Evolutionary conservation across 371 early-diverging fungal species (phyloP).

Genomic region (Smittium culicis): DNA sequence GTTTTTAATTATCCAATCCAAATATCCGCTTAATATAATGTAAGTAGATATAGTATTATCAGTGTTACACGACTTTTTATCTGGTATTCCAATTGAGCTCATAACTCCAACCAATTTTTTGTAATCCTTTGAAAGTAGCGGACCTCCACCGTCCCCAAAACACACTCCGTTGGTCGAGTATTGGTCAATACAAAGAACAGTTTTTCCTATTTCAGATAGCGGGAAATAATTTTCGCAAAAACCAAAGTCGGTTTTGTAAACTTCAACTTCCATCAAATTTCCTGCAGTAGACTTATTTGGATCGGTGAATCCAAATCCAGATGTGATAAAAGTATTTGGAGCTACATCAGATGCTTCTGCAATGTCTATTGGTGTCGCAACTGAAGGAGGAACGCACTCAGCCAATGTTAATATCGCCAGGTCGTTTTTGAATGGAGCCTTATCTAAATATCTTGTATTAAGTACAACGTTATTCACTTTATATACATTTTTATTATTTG

Average conservation of each 20-base stretch:
- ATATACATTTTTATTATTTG: no score
- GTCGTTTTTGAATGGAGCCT: slow-evolving; percentile 8
- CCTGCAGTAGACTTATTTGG: background rate
- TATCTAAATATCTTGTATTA: no score
- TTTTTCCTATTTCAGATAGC: background rate
- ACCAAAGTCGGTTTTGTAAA: background rate
- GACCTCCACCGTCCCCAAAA: slow-evolving; percentile 6
- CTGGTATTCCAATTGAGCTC: no score
- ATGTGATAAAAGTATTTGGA: background rate
- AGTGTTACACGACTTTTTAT: background rate
- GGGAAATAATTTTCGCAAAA: background rate
- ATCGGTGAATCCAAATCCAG: slow-evolving; percentile 5
- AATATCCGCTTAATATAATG: background rate
- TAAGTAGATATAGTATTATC: background rate
- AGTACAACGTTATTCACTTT: no score
- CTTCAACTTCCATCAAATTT: background rate
- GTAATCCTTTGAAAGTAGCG: background rate
- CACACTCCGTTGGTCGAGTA: background rate
- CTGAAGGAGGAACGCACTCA: background rate
- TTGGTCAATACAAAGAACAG: slow-evolving; percentile 1
- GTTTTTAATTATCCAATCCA: background rate
- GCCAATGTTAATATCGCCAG: slow-evolving; percentile 1
- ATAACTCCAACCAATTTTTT: background rate
- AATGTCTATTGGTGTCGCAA: slow-evolving; percentile 6
- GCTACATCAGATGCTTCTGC: no score